Percentiles rank a stretch among this genome's conserved stretches.
phyloP scores from a whole-genome alignment of 805 yeast species.

The Spathaspora sp. region DNA sequence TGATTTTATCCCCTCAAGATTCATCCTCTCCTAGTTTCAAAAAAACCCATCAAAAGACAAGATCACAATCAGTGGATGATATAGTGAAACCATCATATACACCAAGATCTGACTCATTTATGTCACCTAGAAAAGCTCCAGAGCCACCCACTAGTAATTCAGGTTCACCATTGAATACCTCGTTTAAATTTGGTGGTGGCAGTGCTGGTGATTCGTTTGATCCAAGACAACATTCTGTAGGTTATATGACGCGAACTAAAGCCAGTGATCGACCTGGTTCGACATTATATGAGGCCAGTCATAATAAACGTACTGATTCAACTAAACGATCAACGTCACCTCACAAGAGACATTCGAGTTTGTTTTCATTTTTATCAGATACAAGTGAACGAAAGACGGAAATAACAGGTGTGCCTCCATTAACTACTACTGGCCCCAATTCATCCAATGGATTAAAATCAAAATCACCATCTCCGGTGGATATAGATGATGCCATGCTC shows the following conservation, averaged over 20 bases:
- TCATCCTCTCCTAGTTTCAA: neutral
- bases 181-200: conserved; percentile 31
- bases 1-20: conserved; percentile 25
- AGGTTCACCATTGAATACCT: conserved; percentile 17
- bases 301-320: conserved; percentile 3
- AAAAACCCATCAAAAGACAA: conserved; percentile 5
- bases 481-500: conserved; percentile 27
- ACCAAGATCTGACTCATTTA: conserved; percentile 18
- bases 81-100: conserved; percentile 9
- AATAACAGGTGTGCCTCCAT: neutral
- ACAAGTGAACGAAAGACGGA: conserved; percentile 5
- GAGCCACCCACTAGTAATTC: conserved; percentile 51
- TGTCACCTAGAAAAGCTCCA: conserved; percentile 69
- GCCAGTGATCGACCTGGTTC: conserved; percentile 43
- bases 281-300: conserved; percentile 36
- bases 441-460: neutral
- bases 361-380: conserved; percentile 48
- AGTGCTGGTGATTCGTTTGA: conserved; percentile 4
- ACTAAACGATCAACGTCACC: conserved; percentile 11
- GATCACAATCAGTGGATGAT: conserved; percentile 52
- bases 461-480: conserved; percentile 11
- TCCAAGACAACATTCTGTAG: neutral
- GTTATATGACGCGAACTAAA: conserved; percentile 21
- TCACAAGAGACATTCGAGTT: conserved; percentile 61
- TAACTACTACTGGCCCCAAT: neutral